Evolutionary conservation across 768 basidiomycete genomes (phyloP).

Genomic region (Mrakia frigida): DNA sequence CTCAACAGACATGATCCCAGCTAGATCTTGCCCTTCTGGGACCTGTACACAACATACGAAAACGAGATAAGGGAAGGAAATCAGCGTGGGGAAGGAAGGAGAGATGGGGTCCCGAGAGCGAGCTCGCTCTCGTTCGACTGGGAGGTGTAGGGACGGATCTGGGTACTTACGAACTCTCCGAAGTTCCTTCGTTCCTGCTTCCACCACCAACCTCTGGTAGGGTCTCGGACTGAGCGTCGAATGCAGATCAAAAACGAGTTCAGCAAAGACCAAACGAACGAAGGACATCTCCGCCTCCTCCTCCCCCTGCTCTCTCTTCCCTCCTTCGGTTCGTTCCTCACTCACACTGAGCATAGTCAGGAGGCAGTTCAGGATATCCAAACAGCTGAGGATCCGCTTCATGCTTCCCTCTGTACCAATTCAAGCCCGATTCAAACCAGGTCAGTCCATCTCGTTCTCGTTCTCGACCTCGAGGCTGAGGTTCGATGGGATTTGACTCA

Average conservation of each 20-base stretch:
- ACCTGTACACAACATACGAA: neutral
- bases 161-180: slow-evolving; percentile 25
- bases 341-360: slow-evolving; percentile 26
- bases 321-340: neutral
- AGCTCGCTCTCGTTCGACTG: neutral
- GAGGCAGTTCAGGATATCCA: slow-evolving; percentile 27
- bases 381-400: slow-evolving; percentile 29
- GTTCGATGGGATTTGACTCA: neutral
- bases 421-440: neutral
- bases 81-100: neutral
- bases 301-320: neutral
- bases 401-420: neutral
- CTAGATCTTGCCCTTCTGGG: neutral
- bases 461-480: neutral
- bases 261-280: neutral
- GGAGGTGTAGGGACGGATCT: no score
- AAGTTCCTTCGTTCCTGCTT: slow-evolving; percentile 25
- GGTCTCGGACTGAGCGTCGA: slow-evolving; percentile 26
- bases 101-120: neutral
- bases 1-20: neutral
- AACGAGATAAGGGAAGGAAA: neutral
- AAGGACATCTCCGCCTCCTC: neutral
- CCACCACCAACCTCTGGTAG: slow-evolving; percentile 23
- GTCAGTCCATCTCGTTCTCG: neutral
- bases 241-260: neutral